Conservation (phyloP, 2,329 filamentous ascomycete species). For the Botryotinia narcissicola region DNA sequence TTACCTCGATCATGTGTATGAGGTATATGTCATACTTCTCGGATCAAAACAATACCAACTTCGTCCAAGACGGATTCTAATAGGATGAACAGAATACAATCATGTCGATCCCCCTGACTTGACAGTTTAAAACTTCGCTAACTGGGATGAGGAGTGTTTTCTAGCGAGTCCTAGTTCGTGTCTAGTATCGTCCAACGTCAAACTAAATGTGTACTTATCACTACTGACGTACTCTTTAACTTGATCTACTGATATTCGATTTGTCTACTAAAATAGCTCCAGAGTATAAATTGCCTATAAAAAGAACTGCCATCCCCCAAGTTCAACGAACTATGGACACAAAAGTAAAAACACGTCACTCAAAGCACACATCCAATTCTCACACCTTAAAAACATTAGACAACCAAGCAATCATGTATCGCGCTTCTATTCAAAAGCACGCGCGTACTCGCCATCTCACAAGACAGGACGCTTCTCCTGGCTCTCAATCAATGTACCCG, state of each 20-base stretch:
- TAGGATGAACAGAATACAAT: not conserved
- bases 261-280: not conserved
- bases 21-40: rapidly evolving
- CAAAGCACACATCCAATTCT: not conserved
- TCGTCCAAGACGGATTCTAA: rapidly evolving
- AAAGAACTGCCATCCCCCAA: not conserved
- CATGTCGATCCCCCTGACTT: not conserved
- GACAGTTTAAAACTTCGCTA: not conserved
- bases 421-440: not conserved
- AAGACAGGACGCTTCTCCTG: not conserved
- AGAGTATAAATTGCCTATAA: not conserved
- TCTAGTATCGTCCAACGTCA: not conserved
- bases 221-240: rapidly evolving
- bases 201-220: not conserved
- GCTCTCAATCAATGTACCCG: not conserved
- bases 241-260: not conserved
- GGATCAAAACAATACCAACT: rapidly evolving
- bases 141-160: not conserved
- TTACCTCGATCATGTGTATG: not conserved
- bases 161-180: not conserved
- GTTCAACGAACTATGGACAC: not conserved
- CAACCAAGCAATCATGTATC: not conserved
- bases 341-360: not conserved
- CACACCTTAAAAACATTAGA: not conserved
- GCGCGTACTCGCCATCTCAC: not conserved